Evolutionary conservation across 805 yeast genomes (phyloP).

Genomic region (Yamadazyma tumulicola): DNA sequence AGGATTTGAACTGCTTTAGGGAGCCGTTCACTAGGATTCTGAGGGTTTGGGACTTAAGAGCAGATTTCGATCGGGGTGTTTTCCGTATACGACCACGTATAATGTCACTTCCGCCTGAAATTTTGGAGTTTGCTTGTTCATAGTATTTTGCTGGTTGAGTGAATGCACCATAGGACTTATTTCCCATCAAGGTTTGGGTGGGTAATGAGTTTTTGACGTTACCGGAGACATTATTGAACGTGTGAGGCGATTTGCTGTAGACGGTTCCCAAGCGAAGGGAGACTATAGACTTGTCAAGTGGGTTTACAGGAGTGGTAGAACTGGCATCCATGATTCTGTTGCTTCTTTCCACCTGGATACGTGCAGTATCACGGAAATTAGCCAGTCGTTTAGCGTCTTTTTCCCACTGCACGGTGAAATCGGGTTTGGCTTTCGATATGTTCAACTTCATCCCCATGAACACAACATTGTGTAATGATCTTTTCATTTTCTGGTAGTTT

Average conservation of each 20-base stretch:
- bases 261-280: slow-evolving; percentile 19
- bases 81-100: slow-evolving; percentile 61
- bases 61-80: slow-evolving; percentile 45
- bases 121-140: slow-evolving; percentile 24
- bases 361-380: slow-evolving; percentile 11
- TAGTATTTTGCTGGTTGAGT: slow-evolving; percentile 21
- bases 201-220: slow-evolving; percentile 36
- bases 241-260: slow-evolving; percentile 33
- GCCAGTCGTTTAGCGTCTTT: slow-evolving; percentile 44
- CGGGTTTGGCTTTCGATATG: slow-evolving; percentile 60
- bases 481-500: slow-evolving; percentile 47
- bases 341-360: slow-evolving; percentile 24
- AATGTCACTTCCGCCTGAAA: slow-evolving; percentile 37
- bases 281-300: slow-evolving; percentile 17
- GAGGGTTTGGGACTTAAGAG: slow-evolving; percentile 54
- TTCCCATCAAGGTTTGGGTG: slow-evolving; percentile 24
- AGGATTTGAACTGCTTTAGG: slow-evolving; percentile 52
- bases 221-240: slow-evolving; percentile 27
- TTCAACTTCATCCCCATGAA: slow-evolving; percentile 71
- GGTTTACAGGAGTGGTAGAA: slow-evolving; percentile 19
- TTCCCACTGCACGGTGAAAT: slow-evolving; percentile 44
- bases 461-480: slow-evolving; percentile 63
- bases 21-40: slow-evolving; percentile 60
- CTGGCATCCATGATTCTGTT: slow-evolving; percentile 44
- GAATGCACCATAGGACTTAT: slow-evolving; percentile 36